These are phyloP conservation scores for Globisporangium emineosum DNA, from an alignment of 352 stramenopile species.

Conservation along the genomic window DNA sequence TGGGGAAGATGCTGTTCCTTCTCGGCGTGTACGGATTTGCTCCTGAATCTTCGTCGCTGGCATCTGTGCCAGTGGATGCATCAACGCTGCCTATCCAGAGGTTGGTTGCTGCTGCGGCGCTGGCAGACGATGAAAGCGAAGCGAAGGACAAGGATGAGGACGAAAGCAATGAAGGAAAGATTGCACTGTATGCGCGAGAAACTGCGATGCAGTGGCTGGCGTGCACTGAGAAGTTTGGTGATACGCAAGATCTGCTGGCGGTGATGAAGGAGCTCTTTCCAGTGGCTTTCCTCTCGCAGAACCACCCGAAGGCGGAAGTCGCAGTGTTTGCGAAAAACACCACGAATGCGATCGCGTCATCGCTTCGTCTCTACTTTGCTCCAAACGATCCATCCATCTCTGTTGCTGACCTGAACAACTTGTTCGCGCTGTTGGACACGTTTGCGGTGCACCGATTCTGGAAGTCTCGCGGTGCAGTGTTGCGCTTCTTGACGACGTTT, in stretches of 20 bases:
- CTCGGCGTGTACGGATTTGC: constrained; percentile 25
- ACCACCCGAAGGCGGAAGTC: constrained; percentile 63
- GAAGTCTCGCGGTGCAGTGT: constrained; percentile 66
- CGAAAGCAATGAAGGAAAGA: constrained; percentile 14
- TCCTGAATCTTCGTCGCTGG: constrained; percentile 4
- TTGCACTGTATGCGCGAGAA: constrained; percentile 49
- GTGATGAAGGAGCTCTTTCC: constrained; percentile 52
- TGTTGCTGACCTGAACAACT: constrained; percentile 14
- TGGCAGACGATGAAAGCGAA: constrained; percentile 5
- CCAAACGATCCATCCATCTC: constrained; percentile 4
- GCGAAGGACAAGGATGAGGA: constrained; percentile 7
- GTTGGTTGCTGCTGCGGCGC: constrained; percentile 13
- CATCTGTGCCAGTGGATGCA: constrained; percentile 8
- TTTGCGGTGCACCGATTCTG: constrained; percentile 42
- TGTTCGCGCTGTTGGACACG: constrained; percentile 43
- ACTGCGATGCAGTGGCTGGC: constrained; percentile 71
- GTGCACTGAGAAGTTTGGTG: constrained; percentile 46
- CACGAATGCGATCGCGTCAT: constrained; percentile 50
- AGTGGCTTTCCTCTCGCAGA: constrained; percentile 65
- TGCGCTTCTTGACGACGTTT: constrained; percentile 74
- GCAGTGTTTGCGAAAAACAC: constrained; percentile 63
- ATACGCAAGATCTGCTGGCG: constrained; percentile 37
- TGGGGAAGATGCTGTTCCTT: constrained; percentile 58
- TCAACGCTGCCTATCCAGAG: constrained; percentile 14
- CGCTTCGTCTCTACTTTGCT: constrained; percentile 44